These are phyloP conservation scores for Macroventuria anomochaeta DNA, from an alignment of 2,329 filamentous ascomycete genomes.

Conservation along the genomic window DNA sequence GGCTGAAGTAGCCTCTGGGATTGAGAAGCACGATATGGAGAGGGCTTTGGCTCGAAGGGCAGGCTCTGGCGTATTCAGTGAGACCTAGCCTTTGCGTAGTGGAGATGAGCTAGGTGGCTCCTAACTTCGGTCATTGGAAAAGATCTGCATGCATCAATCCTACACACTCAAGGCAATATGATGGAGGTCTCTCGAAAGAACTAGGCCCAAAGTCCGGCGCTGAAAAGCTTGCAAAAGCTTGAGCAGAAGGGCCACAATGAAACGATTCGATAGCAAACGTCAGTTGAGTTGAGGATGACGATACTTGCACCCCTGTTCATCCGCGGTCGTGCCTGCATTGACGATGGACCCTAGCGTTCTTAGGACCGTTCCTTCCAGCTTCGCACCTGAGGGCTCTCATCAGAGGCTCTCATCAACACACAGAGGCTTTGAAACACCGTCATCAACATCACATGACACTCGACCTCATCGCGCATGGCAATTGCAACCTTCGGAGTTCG, in stretches of 20 bases:
- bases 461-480: background rate
- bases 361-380: background rate
- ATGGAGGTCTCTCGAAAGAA: no score
- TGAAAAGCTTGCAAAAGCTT: background rate
- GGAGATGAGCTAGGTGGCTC: background rate
- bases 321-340: slow-evolving; percentile 5
- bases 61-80: background rate
- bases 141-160: no score
- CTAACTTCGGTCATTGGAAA: no score
- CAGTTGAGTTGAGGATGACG: slow-evolving; percentile 13
- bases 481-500: slow-evolving; percentile 7
- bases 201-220: background rate
- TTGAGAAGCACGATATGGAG: background rate
- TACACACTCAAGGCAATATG: no score
- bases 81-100: background rate
- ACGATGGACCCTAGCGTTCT: slow-evolving; percentile 1
- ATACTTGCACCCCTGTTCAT: slow-evolving; percentile 1
- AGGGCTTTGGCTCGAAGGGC: background rate
- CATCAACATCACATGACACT: background rate
- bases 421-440: background rate
- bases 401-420: background rate
- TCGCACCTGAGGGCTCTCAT: no score
- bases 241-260: background rate
- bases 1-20: background rate
- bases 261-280: background rate